Base-by-base conservation (phyloP, 2,329 filamentous ascomycete genomes). In the Aspergillus clavatus region DNA sequence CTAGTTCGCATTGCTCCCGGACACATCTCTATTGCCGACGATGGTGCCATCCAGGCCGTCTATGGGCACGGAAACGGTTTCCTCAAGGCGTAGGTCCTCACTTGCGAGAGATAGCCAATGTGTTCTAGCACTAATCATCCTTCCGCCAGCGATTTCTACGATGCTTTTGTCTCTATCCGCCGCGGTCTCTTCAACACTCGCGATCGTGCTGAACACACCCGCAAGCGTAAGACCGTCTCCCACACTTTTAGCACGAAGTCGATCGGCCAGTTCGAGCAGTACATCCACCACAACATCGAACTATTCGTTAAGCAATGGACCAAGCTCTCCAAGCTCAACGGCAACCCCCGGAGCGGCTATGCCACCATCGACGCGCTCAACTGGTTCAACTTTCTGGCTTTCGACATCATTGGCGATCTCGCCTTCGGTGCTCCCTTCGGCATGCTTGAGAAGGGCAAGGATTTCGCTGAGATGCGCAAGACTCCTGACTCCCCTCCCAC, bases 161-260 rank as follows among this genome's bases (percentile, higher is more conserved):
- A 95, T 59, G 86, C 87, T 40, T 95, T 95, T 58, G 89, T 95
- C 43, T 90, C 86, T 10, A 94, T 95, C 60, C 80, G 79, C 40
- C 81, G 87, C 10, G 89, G 89, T 16, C 76, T 96, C 10, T 96
- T 95, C 80, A 95, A 94, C 68, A 95, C 89, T 0, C 78, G 90
- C 24, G 82, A 90, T 69, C 80, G 90, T 39, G 74, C 75, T 0
- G 87, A 95, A 60, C 89, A 96, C 66, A 84, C 84, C 0, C 82
- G 89, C 52, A 96, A 95, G 77, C 81, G 89, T 59, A 95, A 95
- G 77, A 84, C 87, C 2, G 81, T 95, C 38, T 83, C 87, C 1
- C 88, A 95, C 66, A 93, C 87, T 24, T 95, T 95, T 70, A 87
- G 83, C 11, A 77, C 84, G 49, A 94, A 91, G 70, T 87, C 81